Base-by-base conservation (phyloP, 78 protist species). In the Dictyostelium brefeldianum region DNA sequence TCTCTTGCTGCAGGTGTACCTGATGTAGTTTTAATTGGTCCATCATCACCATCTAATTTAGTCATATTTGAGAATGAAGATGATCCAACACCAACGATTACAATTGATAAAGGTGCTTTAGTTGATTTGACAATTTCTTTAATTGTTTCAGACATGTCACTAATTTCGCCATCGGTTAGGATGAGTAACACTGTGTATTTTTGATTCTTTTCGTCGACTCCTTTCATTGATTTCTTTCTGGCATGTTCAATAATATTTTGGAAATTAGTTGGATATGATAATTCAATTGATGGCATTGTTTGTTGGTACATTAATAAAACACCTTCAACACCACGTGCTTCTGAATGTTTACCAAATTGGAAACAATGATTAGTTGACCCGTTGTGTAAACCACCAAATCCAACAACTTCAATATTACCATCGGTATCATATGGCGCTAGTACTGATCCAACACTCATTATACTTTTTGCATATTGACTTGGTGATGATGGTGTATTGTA, bases 31-130 rank as follows among this genome's bases (percentile, higher is more conserved):
- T 1, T 36, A 36, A 79, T 15, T 22, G 6, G 59, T 17, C 65
- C 57, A 14, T 84, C 95, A 77, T 97, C 98, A 78, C 96, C 97
- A 83, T 97, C 98, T 12, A 97, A 62, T 43, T 11, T 17, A 6
- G 77, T 74, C 98, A 97, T 97, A 46, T 74, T 89, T 5, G 2
- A 2, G 36, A 97, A 97, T 17, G 89, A 67, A 5, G 85, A 95
- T 12, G 20, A 54, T 22, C 98, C 98, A n/a, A 97, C 96, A 18
- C 98, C 98, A 36, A 97, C 83, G 43, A 71, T 71, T 43, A 71
- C 80, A 64, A 96, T 77, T n/a, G 94, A 90, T 8, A 96, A 7
- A 41, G 98, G 96, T 29, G 67, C 17, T 54, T 25, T 29, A 11
- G 87, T 83, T 0, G 97, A 92, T 8, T 69, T 15, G 54, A 89